These are phyloP conservation scores for Pyrenophora graminea DNA, from an alignment of 2,329 filamentous ascomycete species.

Conservation along the genomic window DNA sequence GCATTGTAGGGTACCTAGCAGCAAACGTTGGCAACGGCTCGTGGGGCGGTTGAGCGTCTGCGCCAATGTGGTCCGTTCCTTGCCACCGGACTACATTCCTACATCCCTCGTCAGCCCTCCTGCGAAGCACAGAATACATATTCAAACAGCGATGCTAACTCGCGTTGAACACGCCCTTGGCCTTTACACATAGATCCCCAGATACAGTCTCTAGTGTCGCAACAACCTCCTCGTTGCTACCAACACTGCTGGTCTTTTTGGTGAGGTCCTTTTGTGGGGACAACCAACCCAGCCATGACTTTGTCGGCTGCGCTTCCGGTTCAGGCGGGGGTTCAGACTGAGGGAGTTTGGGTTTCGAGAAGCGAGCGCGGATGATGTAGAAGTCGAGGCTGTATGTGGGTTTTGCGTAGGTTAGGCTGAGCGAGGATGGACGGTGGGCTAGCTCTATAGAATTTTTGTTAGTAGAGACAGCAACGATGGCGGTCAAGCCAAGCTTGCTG, in stretches of 20 bases:
- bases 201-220: conserved; percentile 59
- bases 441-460: conserved; percentile 22
- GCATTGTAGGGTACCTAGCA: too few species aligned
- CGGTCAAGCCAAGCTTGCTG: neutral
- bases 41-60: too few species aligned
- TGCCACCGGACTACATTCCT: too few species aligned
- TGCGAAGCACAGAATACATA: too few species aligned
- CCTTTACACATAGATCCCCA: conserved; percentile 57
- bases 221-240: conserved; percentile 51
- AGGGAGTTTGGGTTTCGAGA: conserved; percentile 34
- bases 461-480: neutral
- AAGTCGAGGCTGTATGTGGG: conserved; percentile 65
- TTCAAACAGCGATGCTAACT: too few species aligned
- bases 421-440: conserved; percentile 39
- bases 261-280: conserved; percentile 44
- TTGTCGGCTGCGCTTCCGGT: conserved; percentile 30
- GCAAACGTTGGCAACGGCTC: too few species aligned
- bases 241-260: conserved; percentile 48
- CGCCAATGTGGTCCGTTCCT: too few species aligned
- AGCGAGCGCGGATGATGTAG: conserved; percentile 63
- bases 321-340: conserved; percentile 32
- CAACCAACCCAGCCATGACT: conserved; percentile 37
- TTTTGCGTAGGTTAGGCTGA: conserved; percentile 63
- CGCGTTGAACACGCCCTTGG: conserved; percentile 3
- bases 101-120: too few species aligned